Percentiles rank a stretch among this genome's conserved stretches.
phyloP scores from a whole-genome alignment of 176 grass and related monocot genomes.

The Aechmea fasciata region DNA sequence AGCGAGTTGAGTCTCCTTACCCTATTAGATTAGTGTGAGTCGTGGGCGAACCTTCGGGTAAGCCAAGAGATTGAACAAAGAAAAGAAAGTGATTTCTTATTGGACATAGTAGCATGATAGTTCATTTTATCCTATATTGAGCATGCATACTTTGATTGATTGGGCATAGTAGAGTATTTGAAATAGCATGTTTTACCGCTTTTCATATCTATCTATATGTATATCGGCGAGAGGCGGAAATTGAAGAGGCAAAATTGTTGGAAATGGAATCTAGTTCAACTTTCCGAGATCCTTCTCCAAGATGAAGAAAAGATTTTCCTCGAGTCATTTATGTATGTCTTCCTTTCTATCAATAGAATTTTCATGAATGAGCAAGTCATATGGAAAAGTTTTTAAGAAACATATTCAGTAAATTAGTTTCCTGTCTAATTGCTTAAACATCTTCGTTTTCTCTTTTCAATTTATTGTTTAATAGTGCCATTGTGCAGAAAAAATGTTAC shows the following conservation, averaged over 20 bases:
- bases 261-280: conserved; percentile 31
- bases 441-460: not conserved
- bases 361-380: conserved; percentile 8
- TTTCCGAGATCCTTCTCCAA: conserved; percentile 84
- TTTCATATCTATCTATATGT: too few relatives aligned
- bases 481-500: conserved; percentile 38
- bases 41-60: too few relatives aligned
- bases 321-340: conserved; percentile 46
- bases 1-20: too few relatives aligned
- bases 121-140: too few relatives aligned
- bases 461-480: not conserved
- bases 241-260: conserved; percentile 22
- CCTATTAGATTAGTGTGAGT: too few relatives aligned
- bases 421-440: not conserved
- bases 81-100: too few relatives aligned
- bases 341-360: conserved; percentile 9
- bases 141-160: too few relatives aligned
- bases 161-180: too few relatives aligned
- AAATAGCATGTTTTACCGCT: too few relatives aligned
- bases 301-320: conserved; percentile 67
- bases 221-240: conserved; percentile 31
- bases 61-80: too few relatives aligned
- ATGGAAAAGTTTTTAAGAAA: conserved; percentile 3
- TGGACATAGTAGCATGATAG: too few relatives aligned
- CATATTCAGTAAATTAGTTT: not conserved